Conservation (phyloP, 2,329 filamentous ascomycete species). For the Neopestalotiopsis sp. region DNA sequence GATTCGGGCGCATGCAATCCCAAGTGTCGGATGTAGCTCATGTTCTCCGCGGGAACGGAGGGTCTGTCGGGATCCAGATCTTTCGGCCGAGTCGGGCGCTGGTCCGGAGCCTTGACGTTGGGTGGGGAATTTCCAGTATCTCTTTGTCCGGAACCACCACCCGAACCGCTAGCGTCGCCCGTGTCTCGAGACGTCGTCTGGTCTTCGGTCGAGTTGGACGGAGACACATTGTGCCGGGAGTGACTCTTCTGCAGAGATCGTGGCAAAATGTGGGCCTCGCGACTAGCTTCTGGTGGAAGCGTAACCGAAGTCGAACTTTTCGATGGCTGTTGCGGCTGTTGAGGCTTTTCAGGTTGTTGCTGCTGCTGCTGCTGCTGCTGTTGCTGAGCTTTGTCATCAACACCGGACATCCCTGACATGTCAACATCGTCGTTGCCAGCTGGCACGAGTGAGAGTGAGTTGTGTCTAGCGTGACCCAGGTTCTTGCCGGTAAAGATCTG, state of each 20-base stretch:
- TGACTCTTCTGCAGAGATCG: slow-evolving; percentile 38
- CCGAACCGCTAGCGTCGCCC: slow-evolving; percentile 31
- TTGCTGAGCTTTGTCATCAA: slow-evolving; percentile 35
- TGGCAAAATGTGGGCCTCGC: slow-evolving; percentile 56
- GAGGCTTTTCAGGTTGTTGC: too few species aligned
- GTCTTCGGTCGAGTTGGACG: slow-evolving; percentile 54
- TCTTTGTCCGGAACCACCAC: slow-evolving; percentile 38
- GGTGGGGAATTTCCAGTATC: slow-evolving; percentile 46
- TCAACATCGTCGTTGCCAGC: slow-evolving; percentile 35
- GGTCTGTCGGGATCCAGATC: slow-evolving; percentile 81
- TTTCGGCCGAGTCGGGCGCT: slow-evolving; percentile 76
- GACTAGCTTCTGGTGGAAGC: slow-evolving; percentile 38
- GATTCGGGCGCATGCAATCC: slow-evolving; percentile 68
- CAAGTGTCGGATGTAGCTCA: slow-evolving; percentile 78
- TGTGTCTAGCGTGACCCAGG: slow-evolving; percentile 41
- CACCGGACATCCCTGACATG: slow-evolving; percentile 35
- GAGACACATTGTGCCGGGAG: slow-evolving; percentile 49
- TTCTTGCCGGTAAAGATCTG: slow-evolving; percentile 81
- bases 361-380: too few species aligned
- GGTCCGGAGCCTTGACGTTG: slow-evolving; percentile 54
- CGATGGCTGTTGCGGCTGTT: not conserved
- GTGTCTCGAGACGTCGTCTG: slow-evolving; percentile 47
- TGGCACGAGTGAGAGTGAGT: slow-evolving; percentile 31
- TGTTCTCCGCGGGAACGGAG: slow-evolving; percentile 77
- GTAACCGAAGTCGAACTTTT: not conserved